Evolutionary conservation across 1,139 yeast genomes (phyloP).

Genomic region (Neolecta irregularis): DNA sequence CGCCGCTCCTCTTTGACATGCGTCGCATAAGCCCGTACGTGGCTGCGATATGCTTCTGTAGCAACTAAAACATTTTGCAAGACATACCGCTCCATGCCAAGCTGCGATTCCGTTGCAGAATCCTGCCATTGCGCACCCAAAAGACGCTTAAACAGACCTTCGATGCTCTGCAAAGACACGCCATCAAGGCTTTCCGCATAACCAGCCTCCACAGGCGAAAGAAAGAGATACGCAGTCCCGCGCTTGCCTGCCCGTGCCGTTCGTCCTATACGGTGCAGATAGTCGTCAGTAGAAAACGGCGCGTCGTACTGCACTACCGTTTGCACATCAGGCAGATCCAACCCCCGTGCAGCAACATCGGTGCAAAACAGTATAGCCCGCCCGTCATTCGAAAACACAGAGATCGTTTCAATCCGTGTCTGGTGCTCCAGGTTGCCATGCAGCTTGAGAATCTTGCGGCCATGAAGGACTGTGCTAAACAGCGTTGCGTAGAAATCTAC

Average conservation of each 20-base stretch:
- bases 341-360: slow-evolving; percentile 88
- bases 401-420: slow-evolving; percentile 60
- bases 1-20: slow-evolving; percentile 68
- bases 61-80: slow-evolving; percentile 48
- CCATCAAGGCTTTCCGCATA: slow-evolving; percentile 41
- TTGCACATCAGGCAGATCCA: slow-evolving; percentile 57
- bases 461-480: slow-evolving; percentile 33
- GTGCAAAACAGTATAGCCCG: slow-evolving; percentile 62
- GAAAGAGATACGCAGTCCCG: slow-evolving; percentile 64
- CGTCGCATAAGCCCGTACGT: slow-evolving; percentile 91
- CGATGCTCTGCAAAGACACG: no score
- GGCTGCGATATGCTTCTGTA: slow-evolving; percentile 68
- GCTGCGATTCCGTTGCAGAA: slow-evolving; percentile 93
- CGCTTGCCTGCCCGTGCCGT: slow-evolving; percentile 78
- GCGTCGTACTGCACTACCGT: slow-evolving; percentile 80
- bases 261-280: slow-evolving; percentile 90
- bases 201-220: slow-evolving; percentile 83
- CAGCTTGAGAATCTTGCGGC: slow-evolving; percentile 48
- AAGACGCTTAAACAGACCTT: no score
- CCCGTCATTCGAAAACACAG: slow-evolving; percentile 38
- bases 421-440: slow-evolving; percentile 87
- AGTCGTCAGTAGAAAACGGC: slow-evolving; percentile 79
- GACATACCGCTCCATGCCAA: slow-evolving; percentile 76
- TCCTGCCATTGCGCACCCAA: slow-evolving; percentile 95
- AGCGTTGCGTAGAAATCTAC: slow-evolving; percentile 80